A percentile compares a stretch with the other conserved stretches of the same genome.
phyloP scores from a whole-genome alignment of 2,329 filamentous ascomycete genomes.

The Fusarium piperis region DNA sequence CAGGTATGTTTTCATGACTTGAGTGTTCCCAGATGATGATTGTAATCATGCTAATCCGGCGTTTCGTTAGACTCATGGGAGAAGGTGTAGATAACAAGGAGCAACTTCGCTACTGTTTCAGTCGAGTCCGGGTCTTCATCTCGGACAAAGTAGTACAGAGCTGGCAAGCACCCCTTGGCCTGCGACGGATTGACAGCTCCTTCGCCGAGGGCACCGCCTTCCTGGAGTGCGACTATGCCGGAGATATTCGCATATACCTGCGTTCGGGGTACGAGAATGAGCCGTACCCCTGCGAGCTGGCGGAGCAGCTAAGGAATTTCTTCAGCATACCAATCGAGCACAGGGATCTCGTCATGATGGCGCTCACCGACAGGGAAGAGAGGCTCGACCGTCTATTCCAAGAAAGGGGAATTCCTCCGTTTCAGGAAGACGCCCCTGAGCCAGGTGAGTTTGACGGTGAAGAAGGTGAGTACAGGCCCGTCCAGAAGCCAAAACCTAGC shows the following conservation, averaged over 20 bases:
- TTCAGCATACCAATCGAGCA: background rate
- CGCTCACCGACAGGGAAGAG: background rate
- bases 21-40: background rate
- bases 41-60: background rate
- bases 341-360: background rate
- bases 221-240: background rate
- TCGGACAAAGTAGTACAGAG: background rate
- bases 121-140: background rate
- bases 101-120: background rate
- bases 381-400: slow-evolving; percentile 3
- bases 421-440: background rate
- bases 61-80: slow-evolving; percentile 1
- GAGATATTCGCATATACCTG: background rate
- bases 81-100: background rate
- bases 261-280: slow-evolving; percentile 5
- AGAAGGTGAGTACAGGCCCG: background rate
- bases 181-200: background rate
- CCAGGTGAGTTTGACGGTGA: background rate
- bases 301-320: slow-evolving; percentile 6
- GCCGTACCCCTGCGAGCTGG: background rate
- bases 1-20: background rate
- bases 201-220: background rate
- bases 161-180: background rate
- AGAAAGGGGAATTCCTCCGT: slow-evolving; percentile 1
- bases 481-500: background rate